Evolutionary conservation across 495 filamentous ascomycete genomes (phyloP).

Genomic region (Glarea lozoyensis): DNA sequence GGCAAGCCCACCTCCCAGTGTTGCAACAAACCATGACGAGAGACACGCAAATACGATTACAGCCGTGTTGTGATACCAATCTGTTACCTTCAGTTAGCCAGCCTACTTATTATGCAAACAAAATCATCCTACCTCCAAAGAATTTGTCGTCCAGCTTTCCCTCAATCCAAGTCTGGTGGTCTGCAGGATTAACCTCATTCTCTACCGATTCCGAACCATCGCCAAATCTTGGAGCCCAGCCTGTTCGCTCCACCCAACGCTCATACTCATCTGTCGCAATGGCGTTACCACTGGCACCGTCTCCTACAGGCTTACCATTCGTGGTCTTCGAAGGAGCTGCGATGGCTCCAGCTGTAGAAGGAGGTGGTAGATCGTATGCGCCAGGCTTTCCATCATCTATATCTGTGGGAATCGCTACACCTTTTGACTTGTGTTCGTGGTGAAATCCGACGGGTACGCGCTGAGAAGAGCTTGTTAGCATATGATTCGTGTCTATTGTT

Average conservation of each 20-base stretch:
- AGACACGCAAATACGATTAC: constrained; percentile 91
- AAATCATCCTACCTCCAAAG: constrained; percentile 62
- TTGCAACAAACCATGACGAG: constrained; percentile 78
- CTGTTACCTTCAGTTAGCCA: constrained; percentile 34
- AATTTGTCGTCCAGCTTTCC: constrained; percentile 78
- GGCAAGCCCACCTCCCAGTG: constrained; percentile 80
- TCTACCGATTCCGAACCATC: constrained; percentile 32
- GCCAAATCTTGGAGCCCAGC: constrained; percentile 85
- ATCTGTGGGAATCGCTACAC: constrained; percentile 64
- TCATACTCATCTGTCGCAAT: constrained; percentile 48
- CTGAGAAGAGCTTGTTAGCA: no score
- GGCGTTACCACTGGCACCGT: constrained; percentile 28
- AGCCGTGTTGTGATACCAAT: constrained; percentile 96
- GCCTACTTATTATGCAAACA: neutral
- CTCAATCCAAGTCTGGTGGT: constrained; percentile 86
- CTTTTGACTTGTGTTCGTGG: constrained; percentile 54
- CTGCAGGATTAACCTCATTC: constrained; percentile 59
- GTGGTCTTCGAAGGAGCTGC: constrained; percentile 28
- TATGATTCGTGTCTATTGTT: no score
- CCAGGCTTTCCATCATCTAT: constrained; percentile 59
- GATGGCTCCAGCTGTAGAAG: constrained; percentile 58
- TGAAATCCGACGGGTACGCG: constrained; percentile 54
- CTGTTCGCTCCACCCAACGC: constrained; percentile 59
- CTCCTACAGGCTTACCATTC: constrained; percentile 35
- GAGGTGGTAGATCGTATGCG: constrained; percentile 69